These are phyloP conservation scores for Metschnikowia corniflorae DNA, from an alignment of 805 yeast genomes.

Conservation along the genomic window DNA sequence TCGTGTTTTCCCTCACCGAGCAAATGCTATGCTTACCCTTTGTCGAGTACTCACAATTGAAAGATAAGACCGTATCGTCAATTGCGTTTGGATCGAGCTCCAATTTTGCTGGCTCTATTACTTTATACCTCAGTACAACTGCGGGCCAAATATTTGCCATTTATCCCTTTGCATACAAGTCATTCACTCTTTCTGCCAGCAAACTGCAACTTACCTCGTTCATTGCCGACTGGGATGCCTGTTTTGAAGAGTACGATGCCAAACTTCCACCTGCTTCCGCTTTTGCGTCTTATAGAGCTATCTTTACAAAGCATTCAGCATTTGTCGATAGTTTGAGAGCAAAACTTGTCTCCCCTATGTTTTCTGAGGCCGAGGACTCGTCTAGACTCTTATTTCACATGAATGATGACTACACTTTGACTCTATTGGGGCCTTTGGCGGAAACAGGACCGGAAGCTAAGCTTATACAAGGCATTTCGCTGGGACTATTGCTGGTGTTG, in stretches of 20 bases:
- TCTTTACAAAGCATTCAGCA: conserved; percentile 6
- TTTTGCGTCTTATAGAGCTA: conserved; percentile 4
- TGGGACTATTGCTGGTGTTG: conserved; percentile 5
- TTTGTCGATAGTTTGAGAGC: conserved; percentile 7
- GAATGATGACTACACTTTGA: background rate
- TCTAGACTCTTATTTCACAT: conserved; percentile 1
- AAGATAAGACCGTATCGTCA: conserved; percentile 7
- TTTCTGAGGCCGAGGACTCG: conserved; percentile 3
- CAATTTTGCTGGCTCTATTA: conserved; percentile 13
- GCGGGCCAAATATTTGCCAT: conserved; percentile 13
- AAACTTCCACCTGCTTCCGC: conserved; percentile 13
- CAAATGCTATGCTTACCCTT: conserved; percentile 12
- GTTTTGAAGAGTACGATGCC: conserved; percentile 2
- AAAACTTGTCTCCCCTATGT: conserved; percentile 3
- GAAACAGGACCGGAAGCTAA: conserved; percentile 5
- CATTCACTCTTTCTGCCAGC: conserved; percentile 8
- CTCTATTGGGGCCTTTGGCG: conserved; percentile 11
- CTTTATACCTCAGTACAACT: conserved; percentile 14
- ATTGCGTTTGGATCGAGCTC: conserved; percentile 16
- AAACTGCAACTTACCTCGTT: conserved; percentile 9
- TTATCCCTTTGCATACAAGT: conserved; percentile 12
- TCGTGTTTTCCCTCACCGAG: conserved; percentile 9
- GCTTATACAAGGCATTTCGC: conserved; percentile 5
- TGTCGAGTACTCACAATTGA: conserved; percentile 4
- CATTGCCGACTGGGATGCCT: conserved; percentile 10